Evolutionary conservation across 192 early-diverging fungal genomes (phyloP), one percentile per base, ranked within the genome.

Genomic region (Allomyces javanicus): DNA sequence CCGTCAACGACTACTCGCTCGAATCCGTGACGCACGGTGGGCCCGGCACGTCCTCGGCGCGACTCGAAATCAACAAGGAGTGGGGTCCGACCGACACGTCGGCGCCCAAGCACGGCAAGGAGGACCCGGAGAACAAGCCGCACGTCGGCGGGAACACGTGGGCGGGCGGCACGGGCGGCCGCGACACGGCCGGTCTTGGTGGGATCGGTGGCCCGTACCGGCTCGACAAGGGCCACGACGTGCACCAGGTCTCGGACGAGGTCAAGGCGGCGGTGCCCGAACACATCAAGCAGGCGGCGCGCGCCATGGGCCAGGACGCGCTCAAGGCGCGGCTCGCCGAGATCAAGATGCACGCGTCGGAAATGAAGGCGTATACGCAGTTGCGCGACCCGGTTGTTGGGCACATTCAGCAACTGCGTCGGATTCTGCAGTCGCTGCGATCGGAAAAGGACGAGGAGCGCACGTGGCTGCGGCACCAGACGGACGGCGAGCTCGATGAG

Each of bases 401-500:
- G 11, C 71, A 78, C 63, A 70, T 79, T 58, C 68, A 70, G 21
- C 73, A 79, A 69, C 64, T 81, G 7, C 68, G 74, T 23, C 74
- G 75, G 6, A 73, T 79, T n/a, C 64, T 81, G 23, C 75, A 81
- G 65, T 66, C 72, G 7, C 76, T 77, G 11, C 64, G 14, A 4
- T 73, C 76, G 44, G 72, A 75, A 12, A 77, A 72, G 61, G 69
- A 79, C 64, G 79, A 81, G 55, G 80, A 81, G 58, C 73, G 80
- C 9, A 70, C 71, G 14, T 81, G 80, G 80, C 44, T 81, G 7
- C 64, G 70, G 27, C 76, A 79, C 65, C 75, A 79, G 68, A 76
- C 71, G 14, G 68, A 71, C 33, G 80, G 80, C 24, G 80, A 81
- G 44, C 62, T 81, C 25, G 80, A 81, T 44, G 80, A 81, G 27